Evolutionary conservation across 768 basidiomycete species (phyloP).

Genomic region (Leucogyrophana mollusca): DNA sequence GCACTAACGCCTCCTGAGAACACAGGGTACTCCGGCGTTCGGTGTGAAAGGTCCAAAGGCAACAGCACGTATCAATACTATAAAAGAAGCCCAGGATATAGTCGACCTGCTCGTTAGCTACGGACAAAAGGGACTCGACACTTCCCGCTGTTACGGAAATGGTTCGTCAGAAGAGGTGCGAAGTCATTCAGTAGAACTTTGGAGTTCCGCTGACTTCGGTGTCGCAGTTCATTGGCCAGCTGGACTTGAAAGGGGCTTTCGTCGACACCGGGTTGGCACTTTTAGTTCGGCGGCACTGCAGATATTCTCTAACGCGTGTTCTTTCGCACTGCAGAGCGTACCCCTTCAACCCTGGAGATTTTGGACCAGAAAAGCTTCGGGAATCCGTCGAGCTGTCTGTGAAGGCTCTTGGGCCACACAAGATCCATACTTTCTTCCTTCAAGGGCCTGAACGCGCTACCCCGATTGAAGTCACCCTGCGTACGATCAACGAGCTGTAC

Average conservation of each 20-base stretch:
- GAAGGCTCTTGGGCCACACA: slow-evolving; percentile 10
- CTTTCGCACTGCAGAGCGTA: no score
- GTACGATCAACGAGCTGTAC: slow-evolving; percentile 45
- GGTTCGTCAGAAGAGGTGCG: slow-evolving; percentile 17
- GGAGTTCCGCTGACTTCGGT: neutral
- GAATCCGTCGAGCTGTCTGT: slow-evolving; percentile 14
- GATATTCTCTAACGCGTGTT: no score
- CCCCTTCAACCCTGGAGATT: slow-evolving; percentile 5
- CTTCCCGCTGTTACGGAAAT: slow-evolving; percentile 9
- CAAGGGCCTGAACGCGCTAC: slow-evolving; percentile 44
- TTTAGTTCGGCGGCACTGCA: no score
- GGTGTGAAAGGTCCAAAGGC: slow-evolving; percentile 7
- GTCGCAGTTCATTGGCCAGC: slow-evolving; percentile 10
- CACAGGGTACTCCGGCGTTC: slow-evolving; percentile 16
- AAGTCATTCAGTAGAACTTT: neutral
- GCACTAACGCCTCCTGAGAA: neutral
- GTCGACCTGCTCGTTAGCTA: slow-evolving; percentile 14
- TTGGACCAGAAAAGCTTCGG: slow-evolving; percentile 9
- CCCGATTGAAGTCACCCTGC: slow-evolving; percentile 45
- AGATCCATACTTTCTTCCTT: slow-evolving; percentile 33
- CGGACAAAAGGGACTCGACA: slow-evolving; percentile 14
- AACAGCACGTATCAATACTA: slow-evolving; percentile 9
- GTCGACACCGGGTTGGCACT: slow-evolving; percentile 19
- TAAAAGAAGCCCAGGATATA: slow-evolving; percentile 16
- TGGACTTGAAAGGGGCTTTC: slow-evolving; percentile 15